phyloP scores from a whole-genome alignment of 2,329 filamentous ascomycete species.

The Paraphaeosphaeria minitans region DNA sequence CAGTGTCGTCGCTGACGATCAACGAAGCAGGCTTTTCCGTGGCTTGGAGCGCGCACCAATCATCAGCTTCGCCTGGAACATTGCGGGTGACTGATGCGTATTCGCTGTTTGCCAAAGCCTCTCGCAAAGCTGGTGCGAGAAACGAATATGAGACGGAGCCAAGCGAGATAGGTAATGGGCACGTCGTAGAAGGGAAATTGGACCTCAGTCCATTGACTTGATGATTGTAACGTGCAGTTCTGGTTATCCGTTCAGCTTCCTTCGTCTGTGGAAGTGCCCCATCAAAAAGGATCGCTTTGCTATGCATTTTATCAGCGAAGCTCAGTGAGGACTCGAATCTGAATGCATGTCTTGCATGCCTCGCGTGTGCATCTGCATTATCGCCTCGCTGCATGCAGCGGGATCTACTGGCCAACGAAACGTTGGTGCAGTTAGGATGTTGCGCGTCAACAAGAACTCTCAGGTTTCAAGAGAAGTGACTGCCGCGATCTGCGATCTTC shows the following conservation, averaged over 20 bases:
- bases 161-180: conserved; percentile 35
- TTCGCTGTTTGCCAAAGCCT: conserved; percentile 62
- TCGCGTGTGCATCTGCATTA: conserved; percentile 17
- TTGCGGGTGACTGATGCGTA: conserved; percentile 57
- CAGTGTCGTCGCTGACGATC: conserved; percentile 82
- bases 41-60: conserved; percentile 73
- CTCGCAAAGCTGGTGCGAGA: conserved; percentile 76
- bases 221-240: conserved; percentile 63
- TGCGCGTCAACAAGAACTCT: background rate
- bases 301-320: conserved; percentile 26
- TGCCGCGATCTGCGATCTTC: background rate
- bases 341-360: conserved; percentile 21
- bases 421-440: background rate
- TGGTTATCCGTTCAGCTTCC: conserved; percentile 62
- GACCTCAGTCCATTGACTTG: conserved; percentile 60
- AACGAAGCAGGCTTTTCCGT: conserved; percentile 63
- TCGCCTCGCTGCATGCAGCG: conserved; percentile 19
- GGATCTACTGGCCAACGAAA: conserved; percentile 14
- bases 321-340: conserved; percentile 19
- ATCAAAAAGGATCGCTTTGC: conserved; percentile 78
- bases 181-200: conserved; percentile 28
- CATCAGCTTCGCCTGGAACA: conserved; percentile 84
- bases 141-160: conserved; percentile 64
- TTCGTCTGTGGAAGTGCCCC: conserved; percentile 76
- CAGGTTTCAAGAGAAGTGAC: background rate